phyloP scores from a whole-genome alignment of 2,329 filamentous ascomycete species.

The Trichocomaceae sp. region DNA sequence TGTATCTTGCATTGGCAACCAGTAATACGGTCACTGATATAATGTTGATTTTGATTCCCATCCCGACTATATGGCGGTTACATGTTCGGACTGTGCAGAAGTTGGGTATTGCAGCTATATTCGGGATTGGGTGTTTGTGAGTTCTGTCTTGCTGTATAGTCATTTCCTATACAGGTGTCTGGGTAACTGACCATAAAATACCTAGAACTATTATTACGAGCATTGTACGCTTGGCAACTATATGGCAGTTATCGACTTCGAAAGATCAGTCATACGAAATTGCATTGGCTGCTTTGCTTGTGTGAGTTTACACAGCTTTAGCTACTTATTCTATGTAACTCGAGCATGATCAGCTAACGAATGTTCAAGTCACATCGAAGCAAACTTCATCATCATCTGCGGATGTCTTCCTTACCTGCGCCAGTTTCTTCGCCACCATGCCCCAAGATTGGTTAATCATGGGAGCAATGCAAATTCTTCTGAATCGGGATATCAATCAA shows the following conservation, averaged over 20 bases:
- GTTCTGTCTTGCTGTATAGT: not conserved
- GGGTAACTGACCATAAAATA: not conserved
- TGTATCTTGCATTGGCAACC: conserved; percentile 20
- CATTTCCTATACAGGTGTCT: not conserved
- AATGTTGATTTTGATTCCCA: conserved; percentile 18
- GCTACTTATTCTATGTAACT: not conserved
- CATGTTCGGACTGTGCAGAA: conserved; percentile 16
- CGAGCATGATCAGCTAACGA: not conserved
- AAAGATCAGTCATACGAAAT: conserved; percentile 17
- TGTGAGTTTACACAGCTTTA: conserved; percentile 7
- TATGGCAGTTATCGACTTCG: conserved; percentile 18
- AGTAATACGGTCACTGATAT: conserved; percentile 22
- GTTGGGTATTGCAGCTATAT: conserved; percentile 11
- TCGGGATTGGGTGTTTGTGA: not conserved
- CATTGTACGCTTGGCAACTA: conserved; percentile 20
- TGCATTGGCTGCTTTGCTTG: conserved; percentile 15
- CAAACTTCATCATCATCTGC: conserved; percentile 23
- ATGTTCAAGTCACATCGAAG: conserved; percentile 20
- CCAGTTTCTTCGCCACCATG: conserved; percentile 20
- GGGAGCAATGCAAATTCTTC: not conserved
- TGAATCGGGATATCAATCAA: not conserved
- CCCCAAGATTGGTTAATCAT: conserved; percentile 16
- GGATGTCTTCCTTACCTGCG: conserved; percentile 21
- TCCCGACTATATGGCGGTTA: conserved; percentile 15
- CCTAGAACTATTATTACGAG: conserved; percentile 19